Base-by-base conservation (phyloP, 768 basidiomycete species). In the Phylloporus arenicola region DNA sequence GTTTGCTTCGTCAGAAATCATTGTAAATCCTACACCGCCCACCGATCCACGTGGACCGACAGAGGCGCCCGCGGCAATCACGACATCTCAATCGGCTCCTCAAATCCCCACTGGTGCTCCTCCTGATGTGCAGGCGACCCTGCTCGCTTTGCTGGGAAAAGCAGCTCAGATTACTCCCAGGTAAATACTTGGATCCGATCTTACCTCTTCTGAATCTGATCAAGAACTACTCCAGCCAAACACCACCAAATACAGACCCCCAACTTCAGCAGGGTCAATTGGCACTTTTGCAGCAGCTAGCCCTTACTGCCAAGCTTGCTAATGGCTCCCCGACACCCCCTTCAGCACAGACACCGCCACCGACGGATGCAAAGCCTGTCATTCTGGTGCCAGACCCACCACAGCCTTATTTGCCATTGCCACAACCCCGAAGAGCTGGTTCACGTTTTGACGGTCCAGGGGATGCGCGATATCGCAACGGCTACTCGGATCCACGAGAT, bases 221-320 rank as follows among this genome's bases (percentile, higher is more conserved):
- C 25, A 19, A 11, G 34, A 50, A 16, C 37, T n/a, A 19, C 43
- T 55, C 9, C 57, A 84, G 83, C 72, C 84, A 85, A 84, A 80
- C 71, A 80, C 62, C 64, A 53, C 61, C 80, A 82, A 86, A 81
- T 61, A 79, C 67, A 6, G 61, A 70, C 49, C 69, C 68, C 43
- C 69, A n/a, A n/a, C n/a, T n/a, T n/a, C n/a, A n/a, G n/a, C n/a
- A 77, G 45, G 69, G 74, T 53, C 85, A 86, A 63, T 70, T 91
- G 48, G 82, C 84, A 43, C 72, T 88, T 57, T 72, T 92, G 60
- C 87, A 89, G 63, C 88, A 88, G 64, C 76, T 91, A 64, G 76
- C 86, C 47, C 80, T 82, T 60, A 78, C 79, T 59, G 79, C 83
- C 37, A 75, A 70, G 53, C 64, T 65, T 35, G 66, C 59, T 57